Evolutionary conservation across 164 flowering plant genomes (phyloP).

Genomic region (Vitis rotundifolia): DNA sequence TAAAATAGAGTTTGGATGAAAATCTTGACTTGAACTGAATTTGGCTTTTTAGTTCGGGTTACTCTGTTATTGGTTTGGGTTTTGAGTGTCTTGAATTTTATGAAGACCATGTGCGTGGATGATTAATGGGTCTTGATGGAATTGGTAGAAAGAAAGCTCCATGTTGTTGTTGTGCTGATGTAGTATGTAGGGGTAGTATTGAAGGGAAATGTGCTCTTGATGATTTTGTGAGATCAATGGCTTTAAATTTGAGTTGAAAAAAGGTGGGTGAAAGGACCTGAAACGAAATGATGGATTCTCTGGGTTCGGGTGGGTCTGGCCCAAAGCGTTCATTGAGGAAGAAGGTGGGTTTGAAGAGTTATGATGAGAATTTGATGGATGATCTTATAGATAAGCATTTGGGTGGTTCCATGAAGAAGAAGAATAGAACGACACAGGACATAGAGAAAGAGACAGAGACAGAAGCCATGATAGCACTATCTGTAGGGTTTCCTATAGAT

Average conservation of each 20-base stretch:
- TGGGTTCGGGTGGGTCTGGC: conserved; percentile 36
- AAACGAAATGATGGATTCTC: conserved; percentile 37
- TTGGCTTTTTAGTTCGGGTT: neutral
- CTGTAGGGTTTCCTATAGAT: conserved; percentile 90
- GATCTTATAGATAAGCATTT: conserved; percentile 73
- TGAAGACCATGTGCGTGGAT: neutral
- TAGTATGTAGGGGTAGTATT: neutral
- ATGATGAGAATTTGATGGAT: conserved; percentile 81
- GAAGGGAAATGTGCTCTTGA: neutral
- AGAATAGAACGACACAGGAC: conserved; percentile 52
- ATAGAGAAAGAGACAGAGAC: conserved; percentile 87
- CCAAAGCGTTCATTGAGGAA: conserved; percentile 59
- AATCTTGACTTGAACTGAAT: neutral
- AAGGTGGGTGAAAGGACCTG: conserved; percentile 1
- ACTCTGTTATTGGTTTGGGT: neutral
- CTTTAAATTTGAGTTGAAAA: neutral
- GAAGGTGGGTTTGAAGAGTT: conserved; percentile 45
- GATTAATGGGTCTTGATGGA: neutral
- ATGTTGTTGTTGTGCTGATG: neutral
- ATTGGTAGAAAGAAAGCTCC: neutral
- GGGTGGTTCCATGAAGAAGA: conserved; percentile 58
- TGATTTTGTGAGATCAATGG: neutral
- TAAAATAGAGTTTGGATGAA: neutral
- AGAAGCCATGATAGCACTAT: conserved; percentile 89
- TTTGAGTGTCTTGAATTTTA: too few species aligned